Base-by-base conservation (phyloP, 2,329 filamentous ascomycete genomes). In the Corynespora cassiicola region DNA sequence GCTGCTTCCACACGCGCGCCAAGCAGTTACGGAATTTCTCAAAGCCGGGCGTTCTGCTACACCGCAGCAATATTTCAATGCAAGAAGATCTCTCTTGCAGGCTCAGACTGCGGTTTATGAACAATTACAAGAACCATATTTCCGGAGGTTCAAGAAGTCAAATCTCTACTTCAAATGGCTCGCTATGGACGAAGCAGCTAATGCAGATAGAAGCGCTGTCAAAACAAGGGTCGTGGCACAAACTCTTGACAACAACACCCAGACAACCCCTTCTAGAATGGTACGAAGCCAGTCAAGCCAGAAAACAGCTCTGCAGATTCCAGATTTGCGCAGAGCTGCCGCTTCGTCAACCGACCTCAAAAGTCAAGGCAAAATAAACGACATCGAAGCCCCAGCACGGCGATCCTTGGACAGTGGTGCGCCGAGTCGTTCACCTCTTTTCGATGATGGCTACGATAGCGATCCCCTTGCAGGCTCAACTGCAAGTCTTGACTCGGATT, bases 131-230 rank as follows among this genome's bases (percentile, higher is more conserved):
- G 82, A 83, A 15, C 82, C 80, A 10, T 82, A 95, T 61, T 94
- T 94, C 49, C 84, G 87, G 12, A 82, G 81, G 14, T 99, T 99
- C 74, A 95, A 91, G 61, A 88, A 85, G 54, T 96, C 94, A 0
- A 94, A 97, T 60, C 70, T 99, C 1, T 99, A 90, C 65, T 97
- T 94, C 75, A 99, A 99, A 66, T 96, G 91, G 63, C 77, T 99
- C 1, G 90, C 92, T 6, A 88, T 92, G 9, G 89, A 95, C 58
- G 90, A 96, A 68, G 70, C 71, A 19, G 66, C 71, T 5, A 60
- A 65, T 40, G 42, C 63, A 9, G 56, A 66, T 6, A 51, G 51
- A 10, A 62, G 52, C 27, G 43, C 57, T 22, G 38, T 60, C 3
- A 61, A 51, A 23, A 58, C 55, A 1, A 63, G 46, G 16, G 45